Base-by-base conservation (phyloP, 441 rosid species). In the Arabidopsis hybrid region DNA sequence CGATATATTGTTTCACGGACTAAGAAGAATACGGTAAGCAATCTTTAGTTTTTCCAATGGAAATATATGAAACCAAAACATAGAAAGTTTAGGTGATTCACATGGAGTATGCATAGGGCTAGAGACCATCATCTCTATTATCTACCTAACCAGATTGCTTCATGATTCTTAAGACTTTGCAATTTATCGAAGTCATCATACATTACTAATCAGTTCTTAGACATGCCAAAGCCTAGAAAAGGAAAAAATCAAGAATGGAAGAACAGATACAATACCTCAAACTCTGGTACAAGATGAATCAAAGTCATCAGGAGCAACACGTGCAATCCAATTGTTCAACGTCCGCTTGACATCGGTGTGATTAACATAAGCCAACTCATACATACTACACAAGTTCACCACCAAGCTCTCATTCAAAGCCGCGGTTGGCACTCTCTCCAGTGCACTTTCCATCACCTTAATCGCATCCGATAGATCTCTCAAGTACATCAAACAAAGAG, bases 251-350 rank as follows among this genome's bases (percentile, higher is more conserved):
- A 35, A 31, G 45, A 64, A 62, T 16, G 36, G 65, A 49, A 36
- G 29, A 21, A 5, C 21, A 67, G 53, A 12, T 4, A 18, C 29
- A 16, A 13, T 65, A 78, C 84, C 85, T 91, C 83, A 94, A 47
- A 86, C 77, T 77, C 98, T 80, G 13, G 93, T 91, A 81, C 91
- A 89, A 0, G 98, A 86, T 0, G 95, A 83, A 75, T 94, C 98
- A 66, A 90, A 94, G 79, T 94, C 98, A 83, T 91, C 97, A 0
- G 98, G 98, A 49, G 97, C 98, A 56, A 94, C 96, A n/a, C 84
- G 87, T 0, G 87, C 85, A 59, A 94, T 89, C 99, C 99, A 94
- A 74, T 71, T 92, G 60, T 85, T 89, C 77, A 94, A 82, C 0
- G 97, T 94, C 73, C 90, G 78, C 83, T 94, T 94, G 43, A 81